These are phyloP conservation scores for Schwanniomyces yamadae DNA, from an alignment of 805 yeast species.

Conservation along the genomic window DNA sequence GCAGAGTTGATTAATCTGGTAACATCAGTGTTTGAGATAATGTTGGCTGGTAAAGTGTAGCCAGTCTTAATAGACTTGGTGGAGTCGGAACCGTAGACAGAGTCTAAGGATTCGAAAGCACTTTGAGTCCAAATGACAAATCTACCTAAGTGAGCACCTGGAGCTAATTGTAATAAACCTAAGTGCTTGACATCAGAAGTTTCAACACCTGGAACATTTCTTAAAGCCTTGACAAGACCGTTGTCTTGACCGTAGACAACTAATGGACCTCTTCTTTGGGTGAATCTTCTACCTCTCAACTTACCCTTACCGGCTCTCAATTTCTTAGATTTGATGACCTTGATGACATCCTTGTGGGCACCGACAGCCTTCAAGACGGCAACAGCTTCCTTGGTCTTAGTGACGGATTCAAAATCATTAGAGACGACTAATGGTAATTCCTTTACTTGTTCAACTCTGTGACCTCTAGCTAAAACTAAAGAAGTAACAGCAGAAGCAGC, in stretches of 20 bases:
- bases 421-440: slow-evolving; percentile 98
- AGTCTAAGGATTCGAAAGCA: slow-evolving; percentile 95
- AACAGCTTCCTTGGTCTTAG: slow-evolving; percentile 98
- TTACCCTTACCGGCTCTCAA: slow-evolving; percentile 99
- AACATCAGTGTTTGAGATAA: slow-evolving; percentile 92
- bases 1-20: slow-evolving; percentile 98
- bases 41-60: slow-evolving; percentile 91
- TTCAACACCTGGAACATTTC: slow-evolving; percentile 99
- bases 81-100: slow-evolving; percentile 93
- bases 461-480: slow-evolving; percentile 99
- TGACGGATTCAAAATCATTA: slow-evolving; percentile 85
- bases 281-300: slow-evolving; percentile 98
- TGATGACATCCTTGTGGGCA: slow-evolving; percentile 97
- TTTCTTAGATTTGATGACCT: slow-evolving; percentile 98
- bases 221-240: slow-evolving; percentile 97
- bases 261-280: slow-evolving; percentile 99
- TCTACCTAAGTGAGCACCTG: slow-evolving; percentile 99
- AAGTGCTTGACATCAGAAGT: slow-evolving; percentile 87
- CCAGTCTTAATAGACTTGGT: slow-evolving; percentile 81
- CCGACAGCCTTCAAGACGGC: slow-evolving; percentile 97
- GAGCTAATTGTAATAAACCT: slow-evolving; percentile 97
- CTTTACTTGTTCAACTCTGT: slow-evolving; percentile 97
- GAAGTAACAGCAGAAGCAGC: slow-evolving; percentile 99
- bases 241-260: slow-evolving; percentile 98
- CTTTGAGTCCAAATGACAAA: slow-evolving; percentile 99